Evolutionary conservation across 495 filamentous ascomycete species (phyloP), one percentile per base, ranked within the genome.

Genomic region (Chaetomium cochliodes): DNA sequence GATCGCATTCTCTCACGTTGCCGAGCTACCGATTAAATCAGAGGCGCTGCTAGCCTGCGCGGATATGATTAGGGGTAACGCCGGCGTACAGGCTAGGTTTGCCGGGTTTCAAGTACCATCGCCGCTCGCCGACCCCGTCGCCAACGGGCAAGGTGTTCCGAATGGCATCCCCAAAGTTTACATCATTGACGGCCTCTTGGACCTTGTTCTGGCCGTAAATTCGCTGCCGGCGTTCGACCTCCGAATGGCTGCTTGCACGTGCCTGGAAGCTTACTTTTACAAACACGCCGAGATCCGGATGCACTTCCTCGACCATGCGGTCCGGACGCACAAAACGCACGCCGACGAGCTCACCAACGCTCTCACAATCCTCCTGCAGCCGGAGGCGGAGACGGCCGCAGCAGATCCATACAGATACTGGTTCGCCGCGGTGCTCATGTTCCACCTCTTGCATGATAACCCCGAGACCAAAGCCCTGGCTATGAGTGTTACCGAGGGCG

Each of bases 151-250:
- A 55, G 77, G 60, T 66, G 74, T 60, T 71, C 77, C 58, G 74
- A 64, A 86, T 62, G 80, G 77, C 7, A 77, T 85, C 39, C 76
- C 84, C 44, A 88, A 81, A 66, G 84, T 93, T 47, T 96, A 93
- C 78, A 90, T 98, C 23, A 96, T 98, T 66, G 92, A 97, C 74
- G 94, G 90, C 12, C 79, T 98, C n/a, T 81, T 98, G 54, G 92
- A 97, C 69, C 80, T 97, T 42, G 87, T 88, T 5, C 78, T 98
- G n/a, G 86, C 84, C 51, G 83, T 90, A 42, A 77, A 82, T 20
- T 78, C 88, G 3, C 80, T 86, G 51, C 80, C 86, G 64, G 81
- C 88, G 20, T 90, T 96, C 67, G 88, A 96, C 77, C 81, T 90
- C 33, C 89, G 94, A 18, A 79, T 94, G 65, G 90, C 92, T 26